These are phyloP conservation scores for Neurospora sp. DNA, from an alignment of 495 filamentous ascomycete genomes.

Conservation along the genomic window DNA sequence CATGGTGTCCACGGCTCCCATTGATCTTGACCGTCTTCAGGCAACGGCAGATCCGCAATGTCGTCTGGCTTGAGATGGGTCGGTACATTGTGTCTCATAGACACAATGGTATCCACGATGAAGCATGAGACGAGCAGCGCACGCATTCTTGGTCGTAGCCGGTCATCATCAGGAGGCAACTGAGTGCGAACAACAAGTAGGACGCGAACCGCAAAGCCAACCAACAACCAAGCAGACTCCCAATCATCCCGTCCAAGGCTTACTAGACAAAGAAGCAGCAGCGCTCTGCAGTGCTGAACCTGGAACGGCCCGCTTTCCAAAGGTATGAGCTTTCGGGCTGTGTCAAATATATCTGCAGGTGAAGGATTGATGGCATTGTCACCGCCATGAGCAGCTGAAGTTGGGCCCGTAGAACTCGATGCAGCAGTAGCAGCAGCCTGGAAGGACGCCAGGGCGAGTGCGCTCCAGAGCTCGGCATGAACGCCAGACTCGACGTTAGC, in stretches of 20 bases:
- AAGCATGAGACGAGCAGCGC: slow-evolving; percentile 52
- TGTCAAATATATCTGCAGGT: slow-evolving; percentile 41
- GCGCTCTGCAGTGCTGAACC: slow-evolving; percentile 53
- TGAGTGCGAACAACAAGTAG: slow-evolving; percentile 39
- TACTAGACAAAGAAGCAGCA: slow-evolving; percentile 50
- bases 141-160: slow-evolving; percentile 33
- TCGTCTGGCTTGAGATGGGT: slow-evolving; percentile 46
- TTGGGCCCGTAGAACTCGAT: slow-evolving; percentile 8
- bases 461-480: slow-evolving; percentile 56
- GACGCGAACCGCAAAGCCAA: slow-evolving; percentile 52
- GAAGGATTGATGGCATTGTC: neutral
- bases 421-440: slow-evolving; percentile 30
- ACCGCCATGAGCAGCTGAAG: neutral
- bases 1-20: slow-evolving; percentile 62
- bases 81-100: slow-evolving; percentile 41
- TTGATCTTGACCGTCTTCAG: slow-evolving; percentile 60
- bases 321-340: slow-evolving; percentile 51
- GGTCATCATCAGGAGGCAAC: slow-evolving; percentile 12
- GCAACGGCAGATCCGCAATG: slow-evolving; percentile 33
- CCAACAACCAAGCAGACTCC: slow-evolving; percentile 49
- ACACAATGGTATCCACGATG: slow-evolving; percentile 54
- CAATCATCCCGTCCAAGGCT: slow-evolving; percentile 47
- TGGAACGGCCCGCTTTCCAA: slow-evolving; percentile 46
- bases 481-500: slow-evolving; percentile 38
- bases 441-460: slow-evolving; percentile 44